Percentiles rank a stretch among this genome's conserved stretches.
phyloP scores from a whole-genome alignment of 2,329 filamentous ascomycete genomes.

The Aspergillus udagawae region DNA sequence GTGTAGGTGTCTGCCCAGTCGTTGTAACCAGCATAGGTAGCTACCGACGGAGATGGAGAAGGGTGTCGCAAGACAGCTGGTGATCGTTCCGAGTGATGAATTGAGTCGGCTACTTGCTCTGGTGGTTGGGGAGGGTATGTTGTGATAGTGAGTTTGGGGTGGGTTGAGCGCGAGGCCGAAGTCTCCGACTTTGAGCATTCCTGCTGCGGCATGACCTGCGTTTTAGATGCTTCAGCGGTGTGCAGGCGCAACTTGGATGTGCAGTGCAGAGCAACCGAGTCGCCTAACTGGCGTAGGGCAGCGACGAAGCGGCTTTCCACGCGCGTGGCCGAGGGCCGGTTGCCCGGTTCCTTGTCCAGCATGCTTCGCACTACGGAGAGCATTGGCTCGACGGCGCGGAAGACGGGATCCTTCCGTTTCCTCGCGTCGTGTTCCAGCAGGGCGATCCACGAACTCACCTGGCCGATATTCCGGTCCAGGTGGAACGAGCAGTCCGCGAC shows the following conservation, averaged over 20 bases:
- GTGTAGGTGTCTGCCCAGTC: constrained; percentile 4
- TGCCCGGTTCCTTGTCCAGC: constrained; percentile 30
- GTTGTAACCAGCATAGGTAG: constrained; percentile 7
- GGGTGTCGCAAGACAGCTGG: neutral
- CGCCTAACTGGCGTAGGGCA: constrained; percentile 8
- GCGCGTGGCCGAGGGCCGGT: constrained; percentile 28
- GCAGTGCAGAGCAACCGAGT: constrained; percentile 11
- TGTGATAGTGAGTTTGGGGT: neutral
- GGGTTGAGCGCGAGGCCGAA: neutral
- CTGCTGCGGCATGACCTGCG: neutral
- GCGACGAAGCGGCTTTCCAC: constrained; percentile 23
- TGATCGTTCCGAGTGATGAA: neutral
- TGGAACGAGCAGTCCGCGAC: constrained; percentile 57
- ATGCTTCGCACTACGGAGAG: constrained; percentile 36
- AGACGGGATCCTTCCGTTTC: constrained; percentile 38
- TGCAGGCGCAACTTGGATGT: constrained; percentile 8
- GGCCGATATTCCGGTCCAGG: constrained; percentile 47
- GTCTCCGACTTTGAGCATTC: neutral
- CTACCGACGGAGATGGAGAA: constrained; percentile 6
- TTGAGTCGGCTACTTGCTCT: neutral
- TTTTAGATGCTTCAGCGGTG: neutral
- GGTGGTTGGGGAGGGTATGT: neutral
- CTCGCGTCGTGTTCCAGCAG: constrained; percentile 46
- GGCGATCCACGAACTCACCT: constrained; percentile 55
- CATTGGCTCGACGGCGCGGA: constrained; percentile 36